Evolutionary conservation across 177 flowering plant genomes (phyloP).

Genomic region (Vitis hybrid): DNA sequence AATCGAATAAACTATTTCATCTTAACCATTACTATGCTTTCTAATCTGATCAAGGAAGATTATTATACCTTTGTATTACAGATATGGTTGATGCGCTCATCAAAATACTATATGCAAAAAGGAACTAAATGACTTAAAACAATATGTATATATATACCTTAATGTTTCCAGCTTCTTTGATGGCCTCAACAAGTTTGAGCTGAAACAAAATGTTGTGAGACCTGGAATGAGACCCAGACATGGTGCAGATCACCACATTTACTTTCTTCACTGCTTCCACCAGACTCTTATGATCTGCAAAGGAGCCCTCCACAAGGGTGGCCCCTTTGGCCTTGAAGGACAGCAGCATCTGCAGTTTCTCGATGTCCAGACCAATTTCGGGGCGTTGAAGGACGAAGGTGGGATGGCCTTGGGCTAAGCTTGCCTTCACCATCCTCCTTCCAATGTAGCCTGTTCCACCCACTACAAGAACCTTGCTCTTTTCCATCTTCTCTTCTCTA

Average conservation of each 20-base stretch:
- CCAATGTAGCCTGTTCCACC: constrained; percentile 48
- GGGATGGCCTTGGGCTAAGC: constrained; percentile 29
- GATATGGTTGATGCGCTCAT: too few relatives aligned
- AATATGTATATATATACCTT: constrained; percentile 19
- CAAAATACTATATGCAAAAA: too few relatives aligned
- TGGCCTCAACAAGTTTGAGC: constrained; percentile 42
- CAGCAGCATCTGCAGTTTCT: constrained; percentile 34
- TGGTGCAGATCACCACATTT: constrained; percentile 38
- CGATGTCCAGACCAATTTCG: constrained; percentile 38
- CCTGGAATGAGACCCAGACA: constrained; percentile 42
- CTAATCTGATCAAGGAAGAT: too few relatives aligned
- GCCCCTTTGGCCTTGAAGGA: constrained; percentile 37
- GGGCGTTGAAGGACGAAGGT: constrained; percentile 38
- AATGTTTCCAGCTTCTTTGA: constrained; percentile 43
- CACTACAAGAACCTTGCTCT: constrained; percentile 31
- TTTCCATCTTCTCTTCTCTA: constrained; percentile 13
- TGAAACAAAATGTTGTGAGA: constrained; percentile 37
- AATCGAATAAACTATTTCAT: too few relatives aligned
- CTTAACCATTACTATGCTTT: too few relatives aligned
- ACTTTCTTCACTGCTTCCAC: constrained; percentile 36
- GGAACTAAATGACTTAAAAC: too few relatives aligned
- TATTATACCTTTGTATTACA: too few relatives aligned
- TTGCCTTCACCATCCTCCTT: constrained; percentile 40
- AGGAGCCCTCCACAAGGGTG: constrained; percentile 24
- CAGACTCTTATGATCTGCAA: constrained; percentile 30